Conservation (phyloP, 495 filamentous ascomycete genomes). For the Penicillium coffeae region DNA sequence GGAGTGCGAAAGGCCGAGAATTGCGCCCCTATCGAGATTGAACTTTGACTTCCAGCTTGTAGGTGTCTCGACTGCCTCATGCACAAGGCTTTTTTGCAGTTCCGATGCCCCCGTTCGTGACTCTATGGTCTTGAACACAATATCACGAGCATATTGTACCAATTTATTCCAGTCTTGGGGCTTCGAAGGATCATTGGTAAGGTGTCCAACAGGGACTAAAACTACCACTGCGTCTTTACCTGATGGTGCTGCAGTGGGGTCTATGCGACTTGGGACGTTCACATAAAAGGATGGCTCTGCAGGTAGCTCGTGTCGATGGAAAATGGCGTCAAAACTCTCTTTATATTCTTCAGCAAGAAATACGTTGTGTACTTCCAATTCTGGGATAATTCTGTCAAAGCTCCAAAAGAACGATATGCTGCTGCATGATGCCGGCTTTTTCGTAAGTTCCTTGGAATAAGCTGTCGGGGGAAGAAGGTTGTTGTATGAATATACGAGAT, state of each 20-base stretch:
- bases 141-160: constrained; percentile 45
- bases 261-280: constrained; percentile 64
- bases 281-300: constrained; percentile 66
- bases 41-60: constrained; percentile 56
- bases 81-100: constrained; percentile 43
- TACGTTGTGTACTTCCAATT: constrained; percentile 66
- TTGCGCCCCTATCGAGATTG: constrained; percentile 68
- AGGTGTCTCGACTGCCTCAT: constrained; percentile 61
- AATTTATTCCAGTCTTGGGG: constrained; percentile 56
- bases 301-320: constrained; percentile 60
- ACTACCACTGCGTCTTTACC: constrained; percentile 59
- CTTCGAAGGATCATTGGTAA: constrained; percentile 25
- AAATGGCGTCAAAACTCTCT: constrained; percentile 67
- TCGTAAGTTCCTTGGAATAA: constrained; percentile 45
- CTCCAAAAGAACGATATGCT: constrained; percentile 75
- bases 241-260: constrained; percentile 60
- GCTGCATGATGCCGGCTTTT: constrained; percentile 55
- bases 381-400: constrained; percentile 50
- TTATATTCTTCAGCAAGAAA: constrained; percentile 67
- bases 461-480: constrained; percentile 51
- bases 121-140: constrained; percentile 52
- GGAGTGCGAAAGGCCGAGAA: constrained; percentile 61
- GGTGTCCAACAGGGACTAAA: constrained; percentile 64
- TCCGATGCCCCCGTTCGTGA: constrained; percentile 46
- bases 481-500: constrained; percentile 67